phyloP scores from a whole-genome alignment of 768 basidiomycete genomes.

The Sarcodon aspratus region DNA sequence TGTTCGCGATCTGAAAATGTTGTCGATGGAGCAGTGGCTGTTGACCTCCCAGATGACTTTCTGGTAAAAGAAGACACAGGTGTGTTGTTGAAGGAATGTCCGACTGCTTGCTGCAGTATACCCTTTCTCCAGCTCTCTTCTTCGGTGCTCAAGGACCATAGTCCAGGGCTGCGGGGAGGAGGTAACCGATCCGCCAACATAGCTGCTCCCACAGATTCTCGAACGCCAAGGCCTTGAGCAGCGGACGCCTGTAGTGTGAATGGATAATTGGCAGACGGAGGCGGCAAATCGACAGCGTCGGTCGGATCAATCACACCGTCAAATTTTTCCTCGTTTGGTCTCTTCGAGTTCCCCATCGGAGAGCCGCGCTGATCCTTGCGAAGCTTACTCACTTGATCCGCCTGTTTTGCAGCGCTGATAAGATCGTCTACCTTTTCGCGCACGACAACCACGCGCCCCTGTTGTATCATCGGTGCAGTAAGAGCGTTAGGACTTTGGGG shows the following conservation, averaged over 20 bases:
- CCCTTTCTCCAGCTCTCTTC: slow-evolving; percentile 71
- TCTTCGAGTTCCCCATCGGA: slow-evolving; percentile 28
- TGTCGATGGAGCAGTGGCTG: slow-evolving; percentile 6
- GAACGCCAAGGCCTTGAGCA: slow-evolving; percentile 58
- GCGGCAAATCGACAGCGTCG: slow-evolving; percentile 72
- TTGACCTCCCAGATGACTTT: slow-evolving; percentile 3
- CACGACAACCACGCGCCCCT: slow-evolving; percentile 57
- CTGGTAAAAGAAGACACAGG: slow-evolving; percentile 32
- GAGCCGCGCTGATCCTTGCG: slow-evolving; percentile 34
- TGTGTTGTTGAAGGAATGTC: slow-evolving; percentile 56
- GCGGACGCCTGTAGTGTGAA: slow-evolving; percentile 71
- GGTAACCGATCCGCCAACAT: slow-evolving; percentile 67
- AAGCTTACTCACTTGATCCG: slow-evolving; percentile 58
- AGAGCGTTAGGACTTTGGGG: slow-evolving; percentile 26
- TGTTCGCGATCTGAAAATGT: slow-evolving; percentile 4
- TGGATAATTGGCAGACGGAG: slow-evolving; percentile 53
- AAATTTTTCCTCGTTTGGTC: slow-evolving; percentile 23
- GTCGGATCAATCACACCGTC: slow-evolving; percentile 73
- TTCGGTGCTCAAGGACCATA: slow-evolving; percentile 38
- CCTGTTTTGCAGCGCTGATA: slow-evolving; percentile 58
- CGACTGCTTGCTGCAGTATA: slow-evolving; percentile 66
- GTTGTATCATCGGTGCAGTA: slow-evolving; percentile 12
- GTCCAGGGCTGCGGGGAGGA: slow-evolving; percentile 49
- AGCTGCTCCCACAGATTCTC: slow-evolving; percentile 67
- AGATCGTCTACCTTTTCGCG: slow-evolving; percentile 74